A percentile compares a stretch with the other conserved stretches of the same genome.
phyloP scores from a whole-genome alignment of 345 rosid genomes.

The Acer yangbiense region DNA sequence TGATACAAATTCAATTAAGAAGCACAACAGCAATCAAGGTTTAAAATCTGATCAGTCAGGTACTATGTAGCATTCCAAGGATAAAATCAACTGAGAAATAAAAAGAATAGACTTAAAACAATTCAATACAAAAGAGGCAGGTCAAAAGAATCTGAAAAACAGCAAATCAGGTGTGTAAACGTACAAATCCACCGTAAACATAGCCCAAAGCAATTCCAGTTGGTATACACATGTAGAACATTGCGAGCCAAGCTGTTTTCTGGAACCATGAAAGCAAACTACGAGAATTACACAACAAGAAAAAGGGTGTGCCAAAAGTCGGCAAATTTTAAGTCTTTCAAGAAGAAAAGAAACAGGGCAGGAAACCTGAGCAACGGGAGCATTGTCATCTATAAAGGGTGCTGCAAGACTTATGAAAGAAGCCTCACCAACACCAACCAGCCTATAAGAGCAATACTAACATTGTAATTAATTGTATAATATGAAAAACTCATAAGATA shows the following conservation, averaged over 20 bases:
- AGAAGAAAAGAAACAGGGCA: neutral
- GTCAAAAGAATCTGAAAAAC: neutral
- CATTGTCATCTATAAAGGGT: constrained; percentile 94
- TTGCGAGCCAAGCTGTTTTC: constrained; percentile 92
- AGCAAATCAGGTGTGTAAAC: constrained; percentile 24
- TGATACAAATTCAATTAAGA: neutral
- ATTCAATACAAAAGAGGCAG: neutral
- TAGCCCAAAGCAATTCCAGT: constrained; percentile 90
- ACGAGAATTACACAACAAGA: neutral
- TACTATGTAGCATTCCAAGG: neutral
- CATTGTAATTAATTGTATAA: neutral
- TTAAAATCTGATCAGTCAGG: neutral
- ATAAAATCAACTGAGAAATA: neutral
- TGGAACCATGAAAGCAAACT: constrained; percentile 31
- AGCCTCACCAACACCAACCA: constrained; percentile 99
- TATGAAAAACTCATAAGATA: constrained; percentile 8
- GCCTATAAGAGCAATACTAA: constrained; percentile 46
- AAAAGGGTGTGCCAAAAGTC: neutral
- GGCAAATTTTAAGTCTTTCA: neutral
- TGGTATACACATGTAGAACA: constrained; percentile 98
- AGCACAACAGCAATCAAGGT: neutral
- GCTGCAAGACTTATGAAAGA: constrained; percentile 99
- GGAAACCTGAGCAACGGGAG: constrained; percentile 74
- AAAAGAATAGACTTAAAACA: neutral
- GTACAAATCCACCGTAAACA: constrained; percentile 89